These are phyloP conservation scores for Medicago truncatula DNA, from an alignment of 306 rosid genomes.

Conservation along the genomic window MtrunA17r5.0-ANR NC_053042.1:2095501-2096000, in stretches of 20 bases:
- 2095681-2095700: slow-evolving; percentile 4
- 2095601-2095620: slow-evolving; percentile 5
- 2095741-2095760: slow-evolving; percentile 24
- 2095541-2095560: background rate
- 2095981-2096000: background rate
- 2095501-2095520: background rate
- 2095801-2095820: background rate
- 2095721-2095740: slow-evolving; percentile 17
- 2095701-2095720: slow-evolving; percentile 12
- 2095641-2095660: background rate
- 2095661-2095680: slow-evolving; percentile 1
- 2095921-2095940: background rate
- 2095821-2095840: background rate
- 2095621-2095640: slow-evolving; percentile 14
- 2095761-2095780: slow-evolving; percentile 31
- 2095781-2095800: slow-evolving; percentile 30
- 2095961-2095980: background rate
- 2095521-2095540: background rate
- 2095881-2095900: background rate
- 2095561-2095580: slow-evolving; percentile 28
- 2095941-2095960: background rate
- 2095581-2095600: slow-evolving; percentile 22
- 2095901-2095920: background rate
- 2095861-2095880: background rate
- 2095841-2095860: background rate